Evolutionary conservation across 306 rosid species (phyloP).

Genomic region (Rosa multiflora): DNA sequence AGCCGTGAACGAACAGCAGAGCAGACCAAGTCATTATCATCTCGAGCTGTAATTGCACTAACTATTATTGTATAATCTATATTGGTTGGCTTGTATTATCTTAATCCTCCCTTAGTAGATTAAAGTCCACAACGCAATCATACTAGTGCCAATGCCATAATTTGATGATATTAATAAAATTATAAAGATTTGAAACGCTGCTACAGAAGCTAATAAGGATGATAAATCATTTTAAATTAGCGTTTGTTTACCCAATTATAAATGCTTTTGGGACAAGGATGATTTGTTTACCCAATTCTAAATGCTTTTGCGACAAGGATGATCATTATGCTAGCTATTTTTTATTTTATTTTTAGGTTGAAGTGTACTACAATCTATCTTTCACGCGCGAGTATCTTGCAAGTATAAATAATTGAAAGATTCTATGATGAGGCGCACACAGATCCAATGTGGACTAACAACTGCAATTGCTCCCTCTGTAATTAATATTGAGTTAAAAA

Average conservation of each 20-base stretch:
- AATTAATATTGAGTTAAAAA: no score
- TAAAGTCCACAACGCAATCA: constrained; percentile 9
- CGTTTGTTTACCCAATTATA: no score
- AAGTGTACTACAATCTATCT: not conserved
- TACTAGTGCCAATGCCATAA: not conserved
- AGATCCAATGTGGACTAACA: not conserved
- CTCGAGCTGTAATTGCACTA: constrained; percentile 19
- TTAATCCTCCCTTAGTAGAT: not conserved
- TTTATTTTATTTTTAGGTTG: not conserved
- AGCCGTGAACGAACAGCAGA: constrained; percentile 15
- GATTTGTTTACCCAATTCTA: no score
- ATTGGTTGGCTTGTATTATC: not conserved
- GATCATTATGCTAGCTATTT: not conserved
- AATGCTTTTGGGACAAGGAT: no score
- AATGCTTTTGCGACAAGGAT: not conserved
- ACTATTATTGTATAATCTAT: not conserved
- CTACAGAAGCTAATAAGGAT: not conserved
- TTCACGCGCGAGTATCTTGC: not conserved
- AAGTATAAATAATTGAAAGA: not conserved
- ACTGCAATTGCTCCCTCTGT: not conserved
- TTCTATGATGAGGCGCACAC: not conserved
- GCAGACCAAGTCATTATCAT: constrained; percentile 8
- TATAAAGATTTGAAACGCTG: not conserved
- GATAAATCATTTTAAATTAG: not conserved
- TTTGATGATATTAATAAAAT: not conserved